A percentile compares a stretch with the other conserved stretches of the same genome.
Conservation (phyloP, 2,329 filamentous ascomycete species). For the Pyrenochaeta sp. region DNA sequence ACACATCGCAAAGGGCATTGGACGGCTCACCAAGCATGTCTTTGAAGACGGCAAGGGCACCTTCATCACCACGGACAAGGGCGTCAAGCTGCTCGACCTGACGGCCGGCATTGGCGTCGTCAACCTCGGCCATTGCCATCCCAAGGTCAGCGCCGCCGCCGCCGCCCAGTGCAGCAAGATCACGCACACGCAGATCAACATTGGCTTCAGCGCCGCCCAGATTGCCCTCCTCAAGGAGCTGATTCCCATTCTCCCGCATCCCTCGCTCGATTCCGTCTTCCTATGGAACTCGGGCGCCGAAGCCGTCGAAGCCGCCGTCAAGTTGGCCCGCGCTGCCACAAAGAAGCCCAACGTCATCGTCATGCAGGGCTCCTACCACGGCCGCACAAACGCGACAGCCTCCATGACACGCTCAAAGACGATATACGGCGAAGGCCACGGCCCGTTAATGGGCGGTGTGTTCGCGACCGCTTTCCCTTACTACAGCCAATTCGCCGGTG, state of each 20-base stretch:
- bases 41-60: conserved; percentile 39
- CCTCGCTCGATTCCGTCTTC: conserved; percentile 38
- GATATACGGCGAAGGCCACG: conserved; percentile 40
- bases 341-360: conserved; percentile 43
- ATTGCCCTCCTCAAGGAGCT: conserved; percentile 37
- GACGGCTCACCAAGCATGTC: conserved; percentile 39
- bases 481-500: conserved; percentile 36
- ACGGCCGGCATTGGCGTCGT: conserved; percentile 39
- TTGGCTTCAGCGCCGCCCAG: conserved; percentile 39
- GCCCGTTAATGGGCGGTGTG: conserved; percentile 38
- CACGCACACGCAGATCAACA: conserved; percentile 40
- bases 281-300: conserved; percentile 42
- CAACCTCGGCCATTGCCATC: conserved; percentile 40
- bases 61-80: conserved; percentile 41
- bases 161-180: conserved; percentile 40
- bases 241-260: conserved; percentile 36
- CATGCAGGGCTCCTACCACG: conserved; percentile 42
- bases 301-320: conserved; percentile 39
- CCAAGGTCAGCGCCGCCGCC: conserved; percentile 39
- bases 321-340: conserved; percentile 36
- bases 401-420: conserved; percentile 42
- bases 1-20: conserved; percentile 41
- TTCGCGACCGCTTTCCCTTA: conserved; percentile 40
- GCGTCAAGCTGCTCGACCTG: conserved; percentile 39
- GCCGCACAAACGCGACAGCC: conserved; percentile 38